Evolutionary conservation across 1,284 basidiomycete species (phyloP), one percentile per base, ranked within the genome.

Genomic region (Ceratobasidium theobromae): DNA sequence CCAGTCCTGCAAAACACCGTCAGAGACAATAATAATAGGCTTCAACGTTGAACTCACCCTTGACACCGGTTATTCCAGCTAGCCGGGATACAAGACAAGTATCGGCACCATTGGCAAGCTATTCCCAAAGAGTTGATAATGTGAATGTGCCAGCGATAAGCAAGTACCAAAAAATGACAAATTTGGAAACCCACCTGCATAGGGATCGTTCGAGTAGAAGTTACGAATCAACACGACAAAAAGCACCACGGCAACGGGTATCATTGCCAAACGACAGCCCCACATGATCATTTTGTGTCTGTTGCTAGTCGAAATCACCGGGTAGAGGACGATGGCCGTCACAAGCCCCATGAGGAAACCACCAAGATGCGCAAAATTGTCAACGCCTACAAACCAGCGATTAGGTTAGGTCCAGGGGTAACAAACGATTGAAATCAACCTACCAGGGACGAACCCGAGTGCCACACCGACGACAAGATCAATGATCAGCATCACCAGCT

Each of bases 31-130:
- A 23, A n/a, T n/a, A 12, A 28, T 41, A 11, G 33, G 27, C n/a
- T 3, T 16, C 25, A 6, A 16, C n/a, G 11, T 23, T 27, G 6
- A 52, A 69, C 64, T 49, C 14, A 79, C 77, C 91, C 93, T 79
- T 87, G 78, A 73, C 92, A 95, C 69, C 87, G 79, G 71, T 91
- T 85, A 73, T 95, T 95, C 1, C 84, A 77, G 40, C 79, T 77
- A 3, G 87, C 88, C 0, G 94, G 93, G 74, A 93, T 86, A 72
- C 94, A 96, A 0, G 89, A 93, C 2, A 96, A 76, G 76, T 93
- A 96, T 58, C 93, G 84, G 74, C 96, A 98, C 77, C 95, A 92
- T 53, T 85, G 81, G 75, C 95, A 98, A 21, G 93, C 92, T 84
- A 74, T 68, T 21, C 0, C 46, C n/a, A n/a, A n/a, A n/a, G n/a